Percentiles rank a stretch among this genome's conserved stretches.
Conservation (phyloP, 2,329 filamentous ascomycete genomes). For the Cladosporium sp. region DNA sequence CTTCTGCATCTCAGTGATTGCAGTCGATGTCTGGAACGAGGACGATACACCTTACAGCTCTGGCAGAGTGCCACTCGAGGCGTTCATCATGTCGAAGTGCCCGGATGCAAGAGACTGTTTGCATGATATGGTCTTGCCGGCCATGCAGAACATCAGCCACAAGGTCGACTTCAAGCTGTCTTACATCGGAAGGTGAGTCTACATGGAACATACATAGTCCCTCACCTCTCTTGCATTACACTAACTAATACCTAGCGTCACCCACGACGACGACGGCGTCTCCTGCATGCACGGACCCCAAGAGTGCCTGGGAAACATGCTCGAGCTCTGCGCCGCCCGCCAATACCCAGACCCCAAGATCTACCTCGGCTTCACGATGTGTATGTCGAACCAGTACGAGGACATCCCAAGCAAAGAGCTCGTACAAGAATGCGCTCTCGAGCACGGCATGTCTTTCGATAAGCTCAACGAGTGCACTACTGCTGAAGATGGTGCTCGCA, state of each 20-base stretch:
- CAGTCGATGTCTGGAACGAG: slow-evolving; percentile 22
- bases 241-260: slow-evolving; percentile 61
- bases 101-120: slow-evolving; percentile 86
- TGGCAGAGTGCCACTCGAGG: slow-evolving; percentile 70
- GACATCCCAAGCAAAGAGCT: slow-evolving; percentile 75
- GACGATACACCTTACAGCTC: slow-evolving; percentile 15
- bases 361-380: slow-evolving; percentile 90
- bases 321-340: slow-evolving; percentile 83
- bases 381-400: slow-evolving; percentile 70
- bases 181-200: slow-evolving; percentile 71
- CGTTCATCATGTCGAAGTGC: slow-evolving; percentile 93
- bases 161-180: slow-evolving; percentile 90
- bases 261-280: slow-evolving; percentile 70
- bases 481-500: slow-evolving; percentile 68
- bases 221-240: slow-evolving; percentile 38
- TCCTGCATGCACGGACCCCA: slow-evolving; percentile 82
- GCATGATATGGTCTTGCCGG: slow-evolving; percentile 72
- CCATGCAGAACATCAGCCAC: slow-evolving; percentile 74
- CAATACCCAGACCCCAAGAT: slow-evolving; percentile 82
- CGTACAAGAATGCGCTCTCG: slow-evolving; percentile 80
- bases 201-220: slow-evolving; percentile 29
- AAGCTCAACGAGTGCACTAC: slow-evolving; percentile 78
- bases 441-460: slow-evolving; percentile 82
- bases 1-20: slow-evolving; percentile 24
- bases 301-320: slow-evolving; percentile 91